phyloP scores from a whole-genome alignment of 2,329 filamentous ascomycete genomes.

The Alternaria angustiovoidea region DNA sequence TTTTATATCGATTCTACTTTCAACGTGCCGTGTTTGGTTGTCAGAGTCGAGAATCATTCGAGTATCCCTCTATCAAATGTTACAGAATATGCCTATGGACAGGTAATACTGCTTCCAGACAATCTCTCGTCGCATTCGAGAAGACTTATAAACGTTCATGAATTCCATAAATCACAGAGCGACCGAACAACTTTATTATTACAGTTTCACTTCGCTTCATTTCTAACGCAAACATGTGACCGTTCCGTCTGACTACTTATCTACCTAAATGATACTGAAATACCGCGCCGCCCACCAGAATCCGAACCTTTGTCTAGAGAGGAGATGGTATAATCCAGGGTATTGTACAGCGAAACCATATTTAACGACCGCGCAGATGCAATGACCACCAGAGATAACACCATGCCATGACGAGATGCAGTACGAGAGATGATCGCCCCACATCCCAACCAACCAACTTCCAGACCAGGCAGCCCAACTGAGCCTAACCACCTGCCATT shows the following conservation, averaged over 20 bases:
- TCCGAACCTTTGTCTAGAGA: constrained; percentile 36
- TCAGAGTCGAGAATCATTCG: background rate
- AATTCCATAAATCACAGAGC: background rate
- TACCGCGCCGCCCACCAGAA: background rate
- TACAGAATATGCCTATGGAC: background rate
- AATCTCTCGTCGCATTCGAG: background rate
- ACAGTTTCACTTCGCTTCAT: background rate
- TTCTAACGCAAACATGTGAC: background rate
- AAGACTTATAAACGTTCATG: background rate
- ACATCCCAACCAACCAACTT: background rate
- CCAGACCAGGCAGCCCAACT: constrained; percentile 6
- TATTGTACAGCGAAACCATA: constrained; percentile 42
- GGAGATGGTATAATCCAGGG: constrained; percentile 49
- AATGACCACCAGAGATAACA: constrained; percentile 8
- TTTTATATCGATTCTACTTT: background rate
- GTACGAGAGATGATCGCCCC: background rate
- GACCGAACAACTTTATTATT: background rate
- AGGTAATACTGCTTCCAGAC: background rate
- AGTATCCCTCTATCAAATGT: background rate
- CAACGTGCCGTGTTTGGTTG: background rate
- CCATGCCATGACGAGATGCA: constrained; percentile 6
- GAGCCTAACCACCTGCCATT: constrained; percentile 6
- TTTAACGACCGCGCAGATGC: constrained; percentile 12
- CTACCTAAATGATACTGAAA: background rate
- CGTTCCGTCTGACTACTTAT: background rate